Base-by-base conservation (phyloP, 2,329 filamentous ascomycete species). In the Chalaropsis thielavioides region DNA sequence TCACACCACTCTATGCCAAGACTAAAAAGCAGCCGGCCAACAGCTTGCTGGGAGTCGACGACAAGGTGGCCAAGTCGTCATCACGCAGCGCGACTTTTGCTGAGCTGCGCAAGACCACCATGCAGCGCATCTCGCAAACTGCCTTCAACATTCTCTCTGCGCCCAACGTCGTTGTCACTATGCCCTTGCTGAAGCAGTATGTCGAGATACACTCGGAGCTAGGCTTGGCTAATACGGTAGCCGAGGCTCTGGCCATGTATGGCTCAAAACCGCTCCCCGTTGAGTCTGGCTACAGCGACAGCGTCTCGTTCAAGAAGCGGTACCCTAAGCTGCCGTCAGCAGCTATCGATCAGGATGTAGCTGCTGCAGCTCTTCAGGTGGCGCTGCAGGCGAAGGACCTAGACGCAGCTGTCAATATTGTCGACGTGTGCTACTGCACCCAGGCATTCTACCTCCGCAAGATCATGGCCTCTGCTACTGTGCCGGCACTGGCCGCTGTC, bases 311-410 rank as follows among this genome's bases (percentile, higher is more conserved):
- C 63, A 67, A 65, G 46, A 65, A 65, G 61, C 83, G 83, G 51
- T 89, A 88, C 51, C 87, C 90, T 17, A 85, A 87, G 68, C 80
- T 82, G 58, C 79, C 86, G 56, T 80, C 84, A 64, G 86, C 85
- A 71, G 90, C 91, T 11, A 83, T 97, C 35, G 84, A 90, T 17
- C 72, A 80, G n/a, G 76, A 80, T 3, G 78, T 90, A 8, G 90
- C 90, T 27, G 83, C 88, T 67, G 77, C 80, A 69, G 92, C 92
- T 0, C 79, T 99, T 59, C 82, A 88, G 67, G 83, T 87, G 2
- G 92, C 94, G 49, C 90, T 97, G 70, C 81, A 86, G 60, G 82
- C 86, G 64, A 89, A 87, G 74, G 85, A 95, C 72, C 79, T 99
- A 19, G 81, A 87, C 27, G 82, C 92, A 2, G 88, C 90, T 3